Conservation (phyloP, 306 rosid species). For the Argentina anserina region DNA sequence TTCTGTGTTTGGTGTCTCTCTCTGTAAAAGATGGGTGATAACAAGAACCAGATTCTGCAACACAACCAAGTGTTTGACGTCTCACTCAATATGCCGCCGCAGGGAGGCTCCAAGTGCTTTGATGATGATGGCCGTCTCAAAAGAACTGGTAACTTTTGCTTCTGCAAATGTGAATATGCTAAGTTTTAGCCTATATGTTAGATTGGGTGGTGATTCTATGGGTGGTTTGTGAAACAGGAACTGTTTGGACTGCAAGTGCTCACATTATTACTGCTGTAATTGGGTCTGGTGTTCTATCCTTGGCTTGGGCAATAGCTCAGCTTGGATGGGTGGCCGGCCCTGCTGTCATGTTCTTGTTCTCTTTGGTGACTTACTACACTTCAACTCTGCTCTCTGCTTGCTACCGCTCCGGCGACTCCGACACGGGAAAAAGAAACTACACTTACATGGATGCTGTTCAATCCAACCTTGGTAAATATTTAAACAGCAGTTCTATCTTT, state of each 20-base stretch:
- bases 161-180: not conserved
- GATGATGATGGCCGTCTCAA: slow-evolving; percentile 73
- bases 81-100: slow-evolving; percentile 47
- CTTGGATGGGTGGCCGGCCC: slow-evolving; percentile 83
- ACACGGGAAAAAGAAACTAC: slow-evolving; percentile 61
- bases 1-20: not conserved
- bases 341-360: slow-evolving; percentile 46
- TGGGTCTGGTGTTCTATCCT: slow-evolving; percentile 72
- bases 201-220: not conserved
- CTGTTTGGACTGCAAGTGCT: slow-evolving; percentile 60
- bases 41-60: slow-evolving; percentile 25
- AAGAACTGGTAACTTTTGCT: slow-evolving; percentile 43
- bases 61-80: slow-evolving; percentile 52
- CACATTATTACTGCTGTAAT: slow-evolving; percentile 82
- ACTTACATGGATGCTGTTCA: slow-evolving; percentile 64
- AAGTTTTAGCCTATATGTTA: not conserved
- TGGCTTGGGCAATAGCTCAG: slow-evolving; percentile 83
- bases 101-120: slow-evolving; percentile 51
- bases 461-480: slow-evolving; percentile 49
- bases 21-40: slow-evolving; percentile 52
- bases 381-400: slow-evolving; percentile 59
- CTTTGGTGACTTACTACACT: slow-evolving; percentile 58
- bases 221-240: slow-evolving; percentile 34
- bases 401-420: slow-evolving; percentile 49
- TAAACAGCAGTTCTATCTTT: not conserved